Evolutionary conservation across 1,139 yeast species (phyloP).

Genomic region (Kurtzmaniella quercitrusa): DNA sequence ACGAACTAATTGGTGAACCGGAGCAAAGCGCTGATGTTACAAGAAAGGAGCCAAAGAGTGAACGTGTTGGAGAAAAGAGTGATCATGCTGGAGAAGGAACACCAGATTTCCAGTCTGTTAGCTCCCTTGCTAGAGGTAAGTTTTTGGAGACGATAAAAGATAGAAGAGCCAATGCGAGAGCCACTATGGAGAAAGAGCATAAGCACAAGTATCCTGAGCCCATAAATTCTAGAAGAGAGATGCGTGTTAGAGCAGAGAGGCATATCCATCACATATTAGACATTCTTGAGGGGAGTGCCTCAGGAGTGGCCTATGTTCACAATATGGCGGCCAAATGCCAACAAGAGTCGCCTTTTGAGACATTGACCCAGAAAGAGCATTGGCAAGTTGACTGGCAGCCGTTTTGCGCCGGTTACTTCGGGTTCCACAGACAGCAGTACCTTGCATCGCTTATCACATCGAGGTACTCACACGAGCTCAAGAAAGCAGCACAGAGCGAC

Average conservation of each 20-base stretch:
- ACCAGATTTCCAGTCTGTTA: neutral
- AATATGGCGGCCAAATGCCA: conserved; percentile 39
- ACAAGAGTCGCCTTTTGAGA: conserved; percentile 32
- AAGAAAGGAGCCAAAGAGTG: neutral
- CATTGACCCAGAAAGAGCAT: conserved; percentile 47
- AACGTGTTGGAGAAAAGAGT: neutral
- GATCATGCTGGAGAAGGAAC: neutral
- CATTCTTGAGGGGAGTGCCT: conserved; percentile 35
- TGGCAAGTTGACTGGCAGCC: conserved; percentile 41
- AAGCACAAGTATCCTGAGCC: conserved; percentile 22
- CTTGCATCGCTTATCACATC: conserved; percentile 38
- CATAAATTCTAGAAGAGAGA: conserved; percentile 18
- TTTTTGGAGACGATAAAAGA: conserved; percentile 5
- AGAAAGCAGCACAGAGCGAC: conserved; percentile 23
- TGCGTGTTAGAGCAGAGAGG: conserved; percentile 22
- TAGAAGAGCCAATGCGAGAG: neutral
- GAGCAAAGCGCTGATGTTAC: neutral
- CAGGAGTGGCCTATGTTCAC: conserved; percentile 42
- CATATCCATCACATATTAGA: conserved; percentile 32
- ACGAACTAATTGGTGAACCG: neutral
- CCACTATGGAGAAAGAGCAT: conserved; percentile 16
- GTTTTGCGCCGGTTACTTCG: conserved; percentile 61
- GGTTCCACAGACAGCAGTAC: conserved; percentile 50
- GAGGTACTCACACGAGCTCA: conserved; percentile 23
- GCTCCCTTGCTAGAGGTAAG: conserved; percentile 1